phyloP scores from a whole-genome alignment of 805 yeast species.

The Schizosaccharomyces japonicus region DNA sequence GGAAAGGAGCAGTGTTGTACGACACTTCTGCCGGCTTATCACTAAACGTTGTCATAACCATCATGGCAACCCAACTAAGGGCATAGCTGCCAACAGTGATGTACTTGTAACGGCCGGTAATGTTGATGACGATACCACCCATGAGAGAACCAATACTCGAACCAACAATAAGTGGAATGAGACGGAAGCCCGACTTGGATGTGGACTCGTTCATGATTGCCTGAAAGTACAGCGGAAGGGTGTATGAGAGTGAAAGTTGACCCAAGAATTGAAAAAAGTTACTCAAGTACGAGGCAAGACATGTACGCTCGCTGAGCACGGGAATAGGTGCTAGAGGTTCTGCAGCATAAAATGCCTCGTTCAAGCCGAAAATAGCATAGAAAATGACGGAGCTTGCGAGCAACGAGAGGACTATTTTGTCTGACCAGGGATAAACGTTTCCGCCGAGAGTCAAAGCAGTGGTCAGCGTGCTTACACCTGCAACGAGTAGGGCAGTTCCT shows the following conservation, averaged over 20 bases:
- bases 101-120: slow-evolving; percentile 25
- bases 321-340: slow-evolving; percentile 49
- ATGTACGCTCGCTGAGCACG: slow-evolving; percentile 32
- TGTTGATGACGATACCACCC: slow-evolving; percentile 41
- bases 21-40: not conserved
- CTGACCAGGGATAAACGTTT: slow-evolving; percentile 24
- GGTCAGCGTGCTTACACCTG: slow-evolving; percentile 32
- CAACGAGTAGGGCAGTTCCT: slow-evolving; percentile 37
- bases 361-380: slow-evolving; percentile 23
- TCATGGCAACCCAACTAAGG: not conserved
- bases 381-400: slow-evolving; percentile 16
- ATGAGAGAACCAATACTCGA: slow-evolving; percentile 42
- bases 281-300: slow-evolving; percentile 38
- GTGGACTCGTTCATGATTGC: slow-evolving; percentile 30
- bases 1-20: slow-evolving; percentile 13
- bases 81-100: slow-evolving; percentile 9
- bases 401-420: slow-evolving; percentile 20
- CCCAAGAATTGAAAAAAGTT: slow-evolving; percentile 55
- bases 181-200: slow-evolving; percentile 31
- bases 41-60: not conserved
- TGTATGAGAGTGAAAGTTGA: slow-evolving; percentile 36
- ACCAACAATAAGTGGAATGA: slow-evolving; percentile 33
- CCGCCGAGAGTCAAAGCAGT: slow-evolving; percentile 47
- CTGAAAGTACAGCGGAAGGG: slow-evolving; percentile 44
- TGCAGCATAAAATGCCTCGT: slow-evolving; percentile 27